Evolutionary conservation across 306 rosid species (phyloP), one percentile per base, ranked within the genome.

Genomic region (Prunus mira): DNA sequence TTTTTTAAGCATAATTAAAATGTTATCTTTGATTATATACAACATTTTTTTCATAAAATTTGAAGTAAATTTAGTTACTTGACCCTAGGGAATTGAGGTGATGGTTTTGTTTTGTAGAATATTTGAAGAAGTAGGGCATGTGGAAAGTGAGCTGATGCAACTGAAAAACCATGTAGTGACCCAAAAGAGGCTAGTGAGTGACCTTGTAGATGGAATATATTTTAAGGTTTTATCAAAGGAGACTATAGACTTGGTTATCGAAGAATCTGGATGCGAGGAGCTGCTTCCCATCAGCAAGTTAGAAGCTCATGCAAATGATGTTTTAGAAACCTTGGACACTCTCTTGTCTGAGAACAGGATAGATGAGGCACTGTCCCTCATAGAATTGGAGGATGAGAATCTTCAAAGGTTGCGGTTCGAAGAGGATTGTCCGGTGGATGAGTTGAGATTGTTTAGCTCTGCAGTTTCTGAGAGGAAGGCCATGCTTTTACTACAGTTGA

Each of bases 261-360:
- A 88, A 61, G 85, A 76, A 2, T 32, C 73, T n/a, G 63, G 57
- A 28, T 62, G 61, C 56, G 52, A 22, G 54, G 84, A 71, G 19
- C 55, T 81, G 41, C 55, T 80, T 56, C 32, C 58, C 15, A 80
- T 81, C 10, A 73, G 85, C 1, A 87, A 88, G 50, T 80, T 87
- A 60, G 92, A 88, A 76, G 69, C 65, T 71, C 88, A 65, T 63
- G 64, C 80, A 12, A 81, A 87, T 57, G 84, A 87, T 57, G 71
- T 89, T 70, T 83, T 87, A 60, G 91, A 84, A 62, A 80, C 79
- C 12, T 74, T 93, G 85, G 98, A 93, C 70, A 22, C 80, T 69
- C 80, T 86, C 54, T 34, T 91, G 45, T 84, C 66, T 69, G 97
- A 90, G 83, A 88, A 87, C 73, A 86, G 69, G 74, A 66, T 86